Percentiles rank a stretch among this genome's conserved stretches.
Evolutionary conservation across 1,284 basidiomycete genomes (phyloP).

Genomic region (Trichosporon asahii): DNA sequence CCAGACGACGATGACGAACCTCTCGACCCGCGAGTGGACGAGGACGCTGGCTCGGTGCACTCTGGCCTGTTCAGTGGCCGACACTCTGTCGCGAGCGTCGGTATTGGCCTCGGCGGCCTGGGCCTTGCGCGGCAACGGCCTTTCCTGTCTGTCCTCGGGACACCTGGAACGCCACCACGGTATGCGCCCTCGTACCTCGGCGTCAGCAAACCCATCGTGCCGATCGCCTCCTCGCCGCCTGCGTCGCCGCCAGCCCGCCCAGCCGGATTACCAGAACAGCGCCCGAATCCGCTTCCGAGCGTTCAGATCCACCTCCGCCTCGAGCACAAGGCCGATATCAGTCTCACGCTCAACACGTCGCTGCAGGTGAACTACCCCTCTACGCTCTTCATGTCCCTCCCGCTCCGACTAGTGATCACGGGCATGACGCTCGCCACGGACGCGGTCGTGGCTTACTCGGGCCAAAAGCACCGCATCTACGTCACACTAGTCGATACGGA

Average conservation of each 20-base stretch:
- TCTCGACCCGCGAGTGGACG: neutral
- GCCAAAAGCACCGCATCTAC: constrained; percentile 70
- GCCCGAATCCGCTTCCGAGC: constrained; percentile 39
- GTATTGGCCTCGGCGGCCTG: constrained; percentile 33
- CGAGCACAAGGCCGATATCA: constrained; percentile 51
- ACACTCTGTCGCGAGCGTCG: constrained; percentile 29
- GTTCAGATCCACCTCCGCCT: constrained; percentile 54
- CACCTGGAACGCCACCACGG: neutral
- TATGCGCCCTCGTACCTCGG: neutral
- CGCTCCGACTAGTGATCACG: constrained; percentile 84
- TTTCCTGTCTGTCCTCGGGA: constrained; percentile 10
- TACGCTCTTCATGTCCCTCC: constrained; percentile 90
- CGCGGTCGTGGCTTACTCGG: constrained; percentile 86
- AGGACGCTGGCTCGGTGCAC: constrained; percentile 28
- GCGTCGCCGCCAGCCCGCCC: constrained; percentile 40
- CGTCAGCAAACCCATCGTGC: neutral
- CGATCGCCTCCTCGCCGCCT: constrained; percentile 14
- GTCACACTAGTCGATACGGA: constrained; percentile 71
- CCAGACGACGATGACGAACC: constrained; percentile 12
- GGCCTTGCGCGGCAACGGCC: neutral
- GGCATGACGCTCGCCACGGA: constrained; percentile 83
- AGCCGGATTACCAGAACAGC: constrained; percentile 19
- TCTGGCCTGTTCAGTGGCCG: constrained; percentile 29
- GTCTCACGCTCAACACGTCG: constrained; percentile 76
- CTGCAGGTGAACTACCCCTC: constrained; percentile 95